Percentiles rank a stretch among this genome's conserved stretches.
Conservation (phyloP, 2,329 filamentous ascomycete species). For the Calonectria pauciramosa region DNA sequence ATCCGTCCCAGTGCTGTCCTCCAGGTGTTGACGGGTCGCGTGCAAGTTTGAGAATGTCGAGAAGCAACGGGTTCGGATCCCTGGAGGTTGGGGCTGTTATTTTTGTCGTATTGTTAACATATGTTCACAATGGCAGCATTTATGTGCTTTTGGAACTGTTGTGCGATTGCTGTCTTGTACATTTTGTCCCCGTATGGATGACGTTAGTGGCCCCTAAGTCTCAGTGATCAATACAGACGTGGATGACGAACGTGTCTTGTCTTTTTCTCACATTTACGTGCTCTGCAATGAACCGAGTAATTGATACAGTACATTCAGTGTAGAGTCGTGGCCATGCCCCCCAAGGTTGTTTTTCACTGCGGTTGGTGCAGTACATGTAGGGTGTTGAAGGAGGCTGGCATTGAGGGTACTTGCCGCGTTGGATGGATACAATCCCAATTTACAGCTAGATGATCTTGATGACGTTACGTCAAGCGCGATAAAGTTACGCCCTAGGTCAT, state of each 20-base stretch:
- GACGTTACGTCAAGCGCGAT: neutral
- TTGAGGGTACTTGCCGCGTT: neutral
- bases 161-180: neutral
- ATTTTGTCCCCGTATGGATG: constrained; percentile 9
- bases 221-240: neutral
- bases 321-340: neutral
- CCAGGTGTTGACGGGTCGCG: constrained; percentile 27
- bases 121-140: constrained; percentile 24
- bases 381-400: neutral
- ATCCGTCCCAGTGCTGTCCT: constrained; percentile 17
- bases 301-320: neutral
- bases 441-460: neutral
- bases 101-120: constrained; percentile 29
- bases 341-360: neutral
- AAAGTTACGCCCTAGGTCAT: neutral
- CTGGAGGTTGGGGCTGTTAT: constrained; percentile 6
- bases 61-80: constrained; percentile 21
- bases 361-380: no score
- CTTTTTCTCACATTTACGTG: neutral
- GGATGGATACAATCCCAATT: neutral
- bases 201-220: neutral
- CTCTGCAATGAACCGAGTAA: no score
- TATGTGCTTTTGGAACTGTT: constrained; percentile 8
- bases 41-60: constrained; percentile 29
- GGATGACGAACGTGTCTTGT: neutral